Evolutionary conservation across 306 rosid genomes (phyloP), one percentile per base, ranked within the genome.

Genomic region (Cicer bijugum): DNA sequence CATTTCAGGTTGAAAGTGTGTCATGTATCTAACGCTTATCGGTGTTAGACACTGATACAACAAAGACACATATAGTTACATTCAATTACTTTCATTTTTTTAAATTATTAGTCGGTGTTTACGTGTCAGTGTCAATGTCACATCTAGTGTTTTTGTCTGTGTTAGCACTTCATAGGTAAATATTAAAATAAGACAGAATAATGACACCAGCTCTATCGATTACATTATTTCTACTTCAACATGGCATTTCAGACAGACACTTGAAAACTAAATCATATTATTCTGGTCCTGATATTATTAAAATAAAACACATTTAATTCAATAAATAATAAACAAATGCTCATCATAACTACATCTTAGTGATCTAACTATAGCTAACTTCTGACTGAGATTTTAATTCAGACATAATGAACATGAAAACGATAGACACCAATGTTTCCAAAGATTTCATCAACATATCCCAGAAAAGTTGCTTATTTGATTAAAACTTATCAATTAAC

Each of bases 201-300:
- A 71, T 40, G 73, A 60, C 44, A 40, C 56, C 12, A 51, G 59
- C 52, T 20, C 19, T 10, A 44, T 48, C 19, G 70, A 61, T 47
- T 64, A 20, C 70, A 35, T 28, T 47, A 56, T 76, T 81, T 38
- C n/a, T 10, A 55, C 56, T 64, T 60, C 73, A 63, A 76, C 57
- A 44, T 70, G 65, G 9, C 51, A 39, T 69, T 59, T 59, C 58
- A 39, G 66, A 70, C 57, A 64, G 7, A 71, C 19, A 38, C 55
- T 37, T 46, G 39, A 28, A 72, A 76, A 60, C 63, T 12, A 19
- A 23, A 69, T 23, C 45, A 75, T 43, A 72, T 43, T 44, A 62
- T 44, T 42, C 17, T 69, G 60, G 44, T 55, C 20, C 42, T 61
- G 19, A 74, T 16, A 67, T 50, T 12, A 40, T 23, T 39, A 23